Base-by-base conservation (phyloP, 1,139 yeast genomes). In the Pichia terricola region DNA sequence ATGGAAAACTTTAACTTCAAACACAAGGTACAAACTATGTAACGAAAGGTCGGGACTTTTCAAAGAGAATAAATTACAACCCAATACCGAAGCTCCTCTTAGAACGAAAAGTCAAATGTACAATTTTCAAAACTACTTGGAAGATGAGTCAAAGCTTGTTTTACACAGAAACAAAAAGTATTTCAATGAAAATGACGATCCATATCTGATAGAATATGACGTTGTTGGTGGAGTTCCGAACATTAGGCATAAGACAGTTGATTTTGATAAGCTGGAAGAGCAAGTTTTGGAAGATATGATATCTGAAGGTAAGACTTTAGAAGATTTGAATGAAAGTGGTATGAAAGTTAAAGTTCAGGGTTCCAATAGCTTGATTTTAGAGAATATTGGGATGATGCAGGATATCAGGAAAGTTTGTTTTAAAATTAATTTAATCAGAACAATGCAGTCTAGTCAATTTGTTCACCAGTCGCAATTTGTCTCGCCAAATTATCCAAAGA, bases 391-490 rank as follows among this genome's bases (percentile, higher is more conserved):
- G 4, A 77, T 82, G 53, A 86, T 91, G 70, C 96, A 89, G 64
- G 88, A 86, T 54, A 85, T 94, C 34, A 70, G 98, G 45, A 83
- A 80, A 56, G 72, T 86, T 4, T 89, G 97, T 60, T 85, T 87
- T 65, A 89, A 89, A 60, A 86, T 94, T 31, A 81, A 94, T 3
- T 68, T 89, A 42, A 84, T 94, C 48, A 72, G 96, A 49, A 95
- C 86, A 61, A 81, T 91, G 87, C 95, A 91, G 58, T 89, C 88
- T 28, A 86, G 80, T 49, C 82, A 78, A 50, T 79, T 79, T 63
- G 70, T 84, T 45, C 94, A 84, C 59, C 81, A 80, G 46, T 73
- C 87, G 0, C 88, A 81, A 54, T 70, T 81, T 71, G 77, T 75
- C 52, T 79, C 83, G 30, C 89, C 89, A 3, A 81, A 75, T 45